Conservation (phyloP, 2,329 filamentous ascomycete species). For the Colletotrichum costaricense region DNA sequence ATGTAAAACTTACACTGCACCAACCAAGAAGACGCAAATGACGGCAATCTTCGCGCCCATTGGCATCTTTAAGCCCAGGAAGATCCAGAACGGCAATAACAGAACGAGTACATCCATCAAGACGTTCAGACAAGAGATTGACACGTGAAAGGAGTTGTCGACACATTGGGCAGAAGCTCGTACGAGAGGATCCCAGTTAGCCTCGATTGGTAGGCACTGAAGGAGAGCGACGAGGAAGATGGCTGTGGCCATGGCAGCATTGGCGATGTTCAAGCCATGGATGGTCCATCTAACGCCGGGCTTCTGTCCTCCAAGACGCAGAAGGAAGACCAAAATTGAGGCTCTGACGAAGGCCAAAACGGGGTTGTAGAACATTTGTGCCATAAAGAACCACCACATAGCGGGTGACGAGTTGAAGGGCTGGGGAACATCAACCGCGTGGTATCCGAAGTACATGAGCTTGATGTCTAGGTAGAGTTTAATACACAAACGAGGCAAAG, state of each 20-base stretch:
- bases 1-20: slow-evolving; percentile 45
- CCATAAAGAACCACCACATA: slow-evolving; percentile 45
- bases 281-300: slow-evolving; percentile 45
- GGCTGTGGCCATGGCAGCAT: slow-evolving; percentile 44
- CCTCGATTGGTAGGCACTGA: slow-evolving; percentile 47
- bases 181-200: slow-evolving; percentile 41
- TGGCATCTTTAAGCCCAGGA: slow-evolving; percentile 52
- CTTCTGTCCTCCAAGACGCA: slow-evolving; percentile 53
- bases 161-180: slow-evolving; percentile 34
- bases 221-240: slow-evolving; percentile 48
- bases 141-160: slow-evolving; percentile 21
- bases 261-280: slow-evolving; percentile 44
- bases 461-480: slow-evolving; percentile 39
- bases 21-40: slow-evolving; percentile 52
- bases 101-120: slow-evolving; percentile 49
- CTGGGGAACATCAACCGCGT: slow-evolving; percentile 20
- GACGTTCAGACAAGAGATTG: slow-evolving; percentile 42
- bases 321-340: slow-evolving; percentile 58
- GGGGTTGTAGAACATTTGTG: slow-evolving; percentile 57
- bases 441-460: slow-evolving; percentile 45
- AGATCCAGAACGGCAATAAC: slow-evolving; percentile 53
- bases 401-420: slow-evolving; percentile 36
- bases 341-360: slow-evolving; percentile 58
- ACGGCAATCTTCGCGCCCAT: slow-evolving; percentile 50
- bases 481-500: background rate